phyloP scores from a whole-genome alignment of 108 stramenopile genomes.

The Skeletonema potamos region DNA sequence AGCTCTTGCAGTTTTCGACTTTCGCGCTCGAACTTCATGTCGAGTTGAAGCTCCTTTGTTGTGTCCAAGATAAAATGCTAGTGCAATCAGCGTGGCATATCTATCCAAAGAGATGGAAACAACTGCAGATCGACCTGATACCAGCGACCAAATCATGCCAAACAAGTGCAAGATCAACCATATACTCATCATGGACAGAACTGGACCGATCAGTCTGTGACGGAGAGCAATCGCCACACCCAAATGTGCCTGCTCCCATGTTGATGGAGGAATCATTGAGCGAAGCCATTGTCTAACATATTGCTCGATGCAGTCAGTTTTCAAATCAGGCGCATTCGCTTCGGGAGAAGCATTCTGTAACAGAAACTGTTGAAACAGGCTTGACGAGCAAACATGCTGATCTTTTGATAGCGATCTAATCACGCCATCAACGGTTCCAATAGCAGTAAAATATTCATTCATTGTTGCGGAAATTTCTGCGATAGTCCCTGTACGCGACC shows the following conservation, averaged over 20 bases:
- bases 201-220: slow-evolving; percentile 24
- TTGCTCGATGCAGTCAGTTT: slow-evolving; percentile 12
- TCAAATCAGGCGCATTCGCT: neutral
- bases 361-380: slow-evolving; percentile 34
- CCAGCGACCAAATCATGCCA: slow-evolving; percentile 14
- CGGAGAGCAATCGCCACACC: slow-evolving; percentile 17
- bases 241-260: slow-evolving; percentile 5
- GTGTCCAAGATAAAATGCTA: slow-evolving; percentile 38
- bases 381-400: slow-evolving; percentile 22
- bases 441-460: slow-evolving; percentile 3
- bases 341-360: neutral
- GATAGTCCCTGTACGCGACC: neutral
- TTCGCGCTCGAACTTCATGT: neutral
- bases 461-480: slow-evolving; percentile 14
- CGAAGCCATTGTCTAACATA: slow-evolving; percentile 31
- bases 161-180: slow-evolving; percentile 17
- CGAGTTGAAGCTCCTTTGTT: slow-evolving; percentile 12
- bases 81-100: slow-evolving; percentile 23
- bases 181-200: slow-evolving; percentile 9
- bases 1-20: slow-evolving; percentile 11
- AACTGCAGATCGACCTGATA: slow-evolving; percentile 1
- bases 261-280: neutral
- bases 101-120: slow-evolving; percentile 33
- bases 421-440: slow-evolving; percentile 17
- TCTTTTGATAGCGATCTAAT: slow-evolving; percentile 40